Percentiles rank a stretch among this genome's conserved stretches.
Conservation (phyloP, 1,284 basidiomycete genomes). For the Ceratobasidium papillatum region DNA sequence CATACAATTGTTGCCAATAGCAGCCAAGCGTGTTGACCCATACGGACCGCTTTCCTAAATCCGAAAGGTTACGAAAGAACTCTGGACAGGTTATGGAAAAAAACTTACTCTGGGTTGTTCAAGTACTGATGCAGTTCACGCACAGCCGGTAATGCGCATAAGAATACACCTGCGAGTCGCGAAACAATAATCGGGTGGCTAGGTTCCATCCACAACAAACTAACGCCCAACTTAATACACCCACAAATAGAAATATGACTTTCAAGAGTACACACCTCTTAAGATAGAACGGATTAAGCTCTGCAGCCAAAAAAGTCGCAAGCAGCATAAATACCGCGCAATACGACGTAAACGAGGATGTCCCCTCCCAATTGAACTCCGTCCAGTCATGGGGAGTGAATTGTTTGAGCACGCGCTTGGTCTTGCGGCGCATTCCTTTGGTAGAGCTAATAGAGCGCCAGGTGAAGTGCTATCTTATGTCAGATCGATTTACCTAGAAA, state of each 20-base stretch:
- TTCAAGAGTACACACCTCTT: slow-evolving; percentile 60
- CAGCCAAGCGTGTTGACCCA: slow-evolving; percentile 88
- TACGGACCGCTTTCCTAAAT: slow-evolving; percentile 73
- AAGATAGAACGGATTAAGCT: slow-evolving; percentile 84
- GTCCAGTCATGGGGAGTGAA: slow-evolving; percentile 88
- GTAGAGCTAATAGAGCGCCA: slow-evolving; percentile 85
- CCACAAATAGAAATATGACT: slow-evolving; percentile 7
- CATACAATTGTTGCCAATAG: slow-evolving; percentile 73
- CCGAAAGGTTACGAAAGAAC: not conserved
- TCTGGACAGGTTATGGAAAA: not conserved
- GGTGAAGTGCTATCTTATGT: slow-evolving; percentile 76
- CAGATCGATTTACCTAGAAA: slow-evolving; percentile 56
- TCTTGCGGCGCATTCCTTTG: slow-evolving; percentile 76
- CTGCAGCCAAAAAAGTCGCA: slow-evolving; percentile 80
- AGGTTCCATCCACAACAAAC: slow-evolving; percentile 85
- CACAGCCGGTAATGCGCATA: slow-evolving; percentile 82
- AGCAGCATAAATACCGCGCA: slow-evolving; percentile 76
- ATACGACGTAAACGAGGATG: slow-evolving; percentile 77
- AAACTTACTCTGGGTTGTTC: slow-evolving; percentile 73
- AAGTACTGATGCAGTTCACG: slow-evolving; percentile 82
- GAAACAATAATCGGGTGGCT: slow-evolving; percentile 82
- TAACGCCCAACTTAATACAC: slow-evolving; percentile 52
- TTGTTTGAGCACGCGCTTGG: slow-evolving; percentile 77
- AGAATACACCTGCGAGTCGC: slow-evolving; percentile 76
- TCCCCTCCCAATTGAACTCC: slow-evolving; percentile 85